Percentiles rank a stretch among this genome's conserved stretches.
Evolutionary conservation across 768 basidiomycete species (phyloP).

Genomic region (Panus rudis): DNA sequence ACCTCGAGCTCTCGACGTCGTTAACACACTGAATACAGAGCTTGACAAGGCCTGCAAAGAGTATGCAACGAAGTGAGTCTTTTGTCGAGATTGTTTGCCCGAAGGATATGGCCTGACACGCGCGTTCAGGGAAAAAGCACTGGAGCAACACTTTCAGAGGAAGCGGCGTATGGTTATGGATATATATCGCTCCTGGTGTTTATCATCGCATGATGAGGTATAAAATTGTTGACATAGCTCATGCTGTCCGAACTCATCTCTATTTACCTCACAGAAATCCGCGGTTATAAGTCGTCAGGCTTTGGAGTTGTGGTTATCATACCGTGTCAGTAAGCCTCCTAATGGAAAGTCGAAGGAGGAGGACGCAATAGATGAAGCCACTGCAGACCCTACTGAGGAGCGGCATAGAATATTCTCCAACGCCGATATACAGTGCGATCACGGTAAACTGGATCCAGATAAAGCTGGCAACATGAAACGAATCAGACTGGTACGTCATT

Average conservation of each 20-base stretch:
- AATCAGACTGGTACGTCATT: slow-evolving; percentile 42
- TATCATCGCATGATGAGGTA: slow-evolving; percentile 43
- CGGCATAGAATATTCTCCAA: slow-evolving; percentile 17
- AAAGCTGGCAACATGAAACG: slow-evolving; percentile 63
- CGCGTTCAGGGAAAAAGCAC: slow-evolving; percentile 34
- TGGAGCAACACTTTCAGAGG: slow-evolving; percentile 39
- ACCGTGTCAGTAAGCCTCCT: slow-evolving; percentile 27
- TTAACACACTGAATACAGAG: slow-evolving; percentile 45
- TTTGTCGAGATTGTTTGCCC: neutral
- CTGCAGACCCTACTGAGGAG: neutral
- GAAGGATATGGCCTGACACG: neutral
- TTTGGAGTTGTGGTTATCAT: slow-evolving; percentile 55
- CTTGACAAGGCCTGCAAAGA: slow-evolving; percentile 39
- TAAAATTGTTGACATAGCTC: slow-evolving; percentile 4
- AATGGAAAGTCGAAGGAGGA: slow-evolving; percentile 10
- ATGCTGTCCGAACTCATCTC: slow-evolving; percentile 1
- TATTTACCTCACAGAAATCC: slow-evolving; percentile 35
- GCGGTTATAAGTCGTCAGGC: slow-evolving; percentile 55
- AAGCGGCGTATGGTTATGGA: slow-evolving; percentile 46
- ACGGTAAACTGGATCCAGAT: slow-evolving; percentile 54
- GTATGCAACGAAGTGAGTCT: slow-evolving; percentile 10
- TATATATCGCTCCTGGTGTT: slow-evolving; percentile 59
- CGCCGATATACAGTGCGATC: slow-evolving; percentile 52
- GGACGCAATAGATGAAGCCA: too few relatives aligned
- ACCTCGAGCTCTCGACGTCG: slow-evolving; percentile 42